phyloP scores from a whole-genome alignment of 257 asterid genomes.

The Rehmannia glutinosa region DNA sequence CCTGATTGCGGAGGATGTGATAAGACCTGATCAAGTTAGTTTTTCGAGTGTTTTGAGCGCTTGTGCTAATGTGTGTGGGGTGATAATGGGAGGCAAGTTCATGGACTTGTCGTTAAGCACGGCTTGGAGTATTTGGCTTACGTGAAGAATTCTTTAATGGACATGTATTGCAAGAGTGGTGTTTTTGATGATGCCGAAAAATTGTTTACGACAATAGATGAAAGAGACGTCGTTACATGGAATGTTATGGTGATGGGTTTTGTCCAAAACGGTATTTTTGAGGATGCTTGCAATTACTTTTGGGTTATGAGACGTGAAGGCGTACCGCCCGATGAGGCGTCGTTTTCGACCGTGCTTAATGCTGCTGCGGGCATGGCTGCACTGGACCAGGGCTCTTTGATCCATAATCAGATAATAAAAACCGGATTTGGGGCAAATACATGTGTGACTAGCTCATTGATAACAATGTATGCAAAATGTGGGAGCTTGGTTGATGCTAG shows the following conservation, averaged over 20 bases:
- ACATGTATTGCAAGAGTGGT: constrained; percentile 43
- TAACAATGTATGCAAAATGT: constrained; percentile 47
- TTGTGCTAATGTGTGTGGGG: constrained; percentile 29
- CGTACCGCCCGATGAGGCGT: constrained; percentile 37
- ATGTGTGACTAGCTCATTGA: constrained; percentile 35
- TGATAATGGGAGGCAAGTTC: constrained; percentile 39
- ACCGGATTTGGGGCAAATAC: constrained; percentile 28
- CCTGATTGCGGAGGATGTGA: constrained; percentile 21
- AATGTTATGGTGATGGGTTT: constrained; percentile 39
- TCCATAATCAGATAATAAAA: constrained; percentile 38
- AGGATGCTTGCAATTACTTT: constrained; percentile 45
- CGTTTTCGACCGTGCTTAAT: constrained; percentile 38
- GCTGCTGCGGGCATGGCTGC: constrained; percentile 40
- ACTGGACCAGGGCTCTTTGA: constrained; percentile 29
- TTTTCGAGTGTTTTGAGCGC: constrained; percentile 45
- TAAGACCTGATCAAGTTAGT: constrained; percentile 43
- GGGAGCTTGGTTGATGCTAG: constrained; percentile 44
- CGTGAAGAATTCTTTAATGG: constrained; percentile 43
- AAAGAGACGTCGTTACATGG: constrained; percentile 45
- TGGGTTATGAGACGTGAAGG: constrained; percentile 41
- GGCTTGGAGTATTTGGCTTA: constrained; percentile 39
- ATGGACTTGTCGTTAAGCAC: constrained; percentile 31
- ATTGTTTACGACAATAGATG: constrained; percentile 29
- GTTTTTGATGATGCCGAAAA: constrained; percentile 32
- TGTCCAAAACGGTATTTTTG: constrained; percentile 30